Evolutionary conservation across 345 rosid species (phyloP).

Genomic region (Hibiscus mutabilis): DNA sequence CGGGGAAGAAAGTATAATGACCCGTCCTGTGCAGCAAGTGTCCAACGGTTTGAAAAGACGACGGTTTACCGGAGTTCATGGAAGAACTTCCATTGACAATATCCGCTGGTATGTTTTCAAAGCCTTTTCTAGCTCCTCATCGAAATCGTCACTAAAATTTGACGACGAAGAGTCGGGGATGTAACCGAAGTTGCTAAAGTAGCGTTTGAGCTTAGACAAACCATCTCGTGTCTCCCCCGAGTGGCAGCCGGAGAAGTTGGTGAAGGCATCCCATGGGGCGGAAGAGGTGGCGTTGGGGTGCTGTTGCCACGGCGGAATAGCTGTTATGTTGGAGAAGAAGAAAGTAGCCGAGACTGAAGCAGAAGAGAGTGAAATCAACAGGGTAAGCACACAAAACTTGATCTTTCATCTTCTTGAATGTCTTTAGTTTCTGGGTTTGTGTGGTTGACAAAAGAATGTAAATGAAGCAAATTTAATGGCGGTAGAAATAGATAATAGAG

Average conservation of each 20-base stretch:
- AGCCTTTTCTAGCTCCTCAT: not conserved
- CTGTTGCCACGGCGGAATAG: not conserved
- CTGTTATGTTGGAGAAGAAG: not conserved
- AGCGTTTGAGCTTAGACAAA: not conserved
- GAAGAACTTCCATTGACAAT: not conserved
- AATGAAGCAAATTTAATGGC: not conserved
- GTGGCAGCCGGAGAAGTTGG: not conserved
- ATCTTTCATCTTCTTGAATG: not conserved
- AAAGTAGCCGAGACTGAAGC: not conserved
- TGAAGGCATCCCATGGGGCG: not conserved
- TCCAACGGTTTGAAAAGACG: not conserved
- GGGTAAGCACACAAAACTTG: not conserved
- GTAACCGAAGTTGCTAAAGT: not conserved
- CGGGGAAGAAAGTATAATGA: not conserved
- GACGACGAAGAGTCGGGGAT: not conserved
- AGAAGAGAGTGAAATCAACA: not conserved
- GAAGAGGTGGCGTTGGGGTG: not conserved
- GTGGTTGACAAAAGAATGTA: not conserved
- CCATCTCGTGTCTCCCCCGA: not conserved
- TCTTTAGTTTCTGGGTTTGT: not conserved
- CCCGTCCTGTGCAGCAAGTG: not conserved
- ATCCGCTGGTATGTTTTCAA: not conserved
- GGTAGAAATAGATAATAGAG: too few species aligned
- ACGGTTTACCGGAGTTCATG: not conserved
- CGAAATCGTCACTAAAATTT: not conserved